A percentile compares a stretch with the other conserved stretches of the same genome.
Evolutionary conservation across 225 moss, liverwort and hornwort genomes (phyloP).

Genomic region (Physcomitrellopsis africana): DNA sequence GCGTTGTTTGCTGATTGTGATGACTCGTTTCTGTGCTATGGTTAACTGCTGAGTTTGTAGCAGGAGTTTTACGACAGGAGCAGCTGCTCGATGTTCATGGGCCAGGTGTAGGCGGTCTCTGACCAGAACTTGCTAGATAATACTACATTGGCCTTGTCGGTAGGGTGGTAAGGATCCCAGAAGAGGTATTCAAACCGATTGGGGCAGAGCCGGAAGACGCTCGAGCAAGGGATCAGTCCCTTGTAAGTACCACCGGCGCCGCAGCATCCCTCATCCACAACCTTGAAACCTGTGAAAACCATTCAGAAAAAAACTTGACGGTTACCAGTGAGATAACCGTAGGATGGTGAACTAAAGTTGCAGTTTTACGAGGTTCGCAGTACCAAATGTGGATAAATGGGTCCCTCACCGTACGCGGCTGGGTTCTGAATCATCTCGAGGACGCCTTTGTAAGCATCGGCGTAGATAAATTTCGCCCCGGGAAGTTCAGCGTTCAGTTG

Average conservation of each 20-base stretch:
- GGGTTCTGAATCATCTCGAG: slow-evolving; percentile 42
- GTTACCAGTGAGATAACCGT: no score
- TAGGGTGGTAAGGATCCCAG: slow-evolving; percentile 92
- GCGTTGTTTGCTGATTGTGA: neutral
- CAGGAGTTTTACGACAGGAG: neutral
- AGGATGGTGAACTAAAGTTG: no score
- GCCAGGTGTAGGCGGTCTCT: slow-evolving; percentile 4
- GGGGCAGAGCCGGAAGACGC: slow-evolving; percentile 40
- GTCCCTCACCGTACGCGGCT: slow-evolving; percentile 36
- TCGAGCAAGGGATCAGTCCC: slow-evolving; percentile 49
- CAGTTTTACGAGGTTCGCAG: no score
- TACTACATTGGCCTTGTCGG: slow-evolving; percentile 55
- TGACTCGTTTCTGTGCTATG: no score
- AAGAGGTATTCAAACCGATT: slow-evolving; percentile 64
- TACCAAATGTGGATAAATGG: no score
- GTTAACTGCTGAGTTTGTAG: neutral
- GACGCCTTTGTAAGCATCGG: slow-evolving; percentile 57
- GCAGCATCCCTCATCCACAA: slow-evolving; percentile 54
- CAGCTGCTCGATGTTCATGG: slow-evolving; percentile 50
- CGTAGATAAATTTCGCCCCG: slow-evolving; percentile 32
- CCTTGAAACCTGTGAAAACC: slow-evolving; percentile 44
- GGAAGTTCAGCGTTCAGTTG: slow-evolving; percentile 48
- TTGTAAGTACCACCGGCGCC: slow-evolving; percentile 50
- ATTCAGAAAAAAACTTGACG: no score
- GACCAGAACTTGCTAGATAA: slow-evolving; percentile 40